Evolutionary conservation across 2,329 filamentous ascomycete species (phyloP), one percentile per base, ranked within the genome.

Genomic region (Raffaelea arxii): DNA sequence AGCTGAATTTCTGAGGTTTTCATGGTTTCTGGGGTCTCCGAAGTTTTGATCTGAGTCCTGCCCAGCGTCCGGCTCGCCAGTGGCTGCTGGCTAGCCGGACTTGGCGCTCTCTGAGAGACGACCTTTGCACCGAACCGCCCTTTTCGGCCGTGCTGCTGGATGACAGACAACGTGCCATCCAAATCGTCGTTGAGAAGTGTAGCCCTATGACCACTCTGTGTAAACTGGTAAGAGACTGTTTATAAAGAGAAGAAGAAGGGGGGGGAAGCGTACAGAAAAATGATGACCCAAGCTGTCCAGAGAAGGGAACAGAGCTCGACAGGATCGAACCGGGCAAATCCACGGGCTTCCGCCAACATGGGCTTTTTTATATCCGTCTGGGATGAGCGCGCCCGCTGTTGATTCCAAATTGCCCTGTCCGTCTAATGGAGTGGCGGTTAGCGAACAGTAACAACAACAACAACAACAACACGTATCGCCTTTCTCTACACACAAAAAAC

Each of bases 321-420:
- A 53, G n/a, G 50, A 46, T 4, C 49, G 48, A 3, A 53, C 22
- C 2, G 51, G 48, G 24, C 51, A 53, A 14, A 50, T 27, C 51
- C 48, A 53, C 9, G 48, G 48, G 2, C 18, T 19, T 3, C 14
- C 10, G 4, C 37, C 22, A 9, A 18, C n/a, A 4, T n/a, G 4
- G 3, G 14, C 21, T 12, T 35, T 24, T 7, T 36, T 39, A 50
- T 53, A 53, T 1, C 25, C 22, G 25, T 49, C 48, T 1, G 51
- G 51, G 11, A 52, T 24, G 3, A 50, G 19, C 1, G 41, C 44
- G 19, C 49, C 48, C 3, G 16, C 5, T 10, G 46, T 44, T 3
- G 12, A 7, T 6, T 2, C 2, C 4, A 30, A 3, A 1, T n/a
- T 6, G 7, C 46, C 49, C 2, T 23, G 30, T 21, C 37, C 10